Evolutionary conservation across 768 basidiomycete genomes (phyloP).

Genomic region (Neoboletus brunneissimus): DNA sequence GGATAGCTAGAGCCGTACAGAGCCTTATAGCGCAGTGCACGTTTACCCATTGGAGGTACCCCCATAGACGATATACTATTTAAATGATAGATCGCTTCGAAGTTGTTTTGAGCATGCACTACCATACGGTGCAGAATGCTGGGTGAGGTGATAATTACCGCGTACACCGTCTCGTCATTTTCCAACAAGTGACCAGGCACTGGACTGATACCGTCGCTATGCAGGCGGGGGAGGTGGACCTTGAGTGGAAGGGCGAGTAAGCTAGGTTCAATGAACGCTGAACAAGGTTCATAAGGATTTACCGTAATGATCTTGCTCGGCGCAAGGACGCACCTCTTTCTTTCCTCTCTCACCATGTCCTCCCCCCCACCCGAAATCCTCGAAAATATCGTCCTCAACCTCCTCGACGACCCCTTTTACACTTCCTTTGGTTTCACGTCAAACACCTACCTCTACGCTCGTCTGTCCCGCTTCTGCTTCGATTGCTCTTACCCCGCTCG

Average conservation of each 20-base stretch:
- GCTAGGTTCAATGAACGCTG: neutral
- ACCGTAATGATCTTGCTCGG: slow-evolving; percentile 1
- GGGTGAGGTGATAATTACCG: neutral
- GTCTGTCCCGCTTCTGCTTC: slow-evolving; percentile 56
- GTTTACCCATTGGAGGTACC: neutral
- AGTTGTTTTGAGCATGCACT: neutral
- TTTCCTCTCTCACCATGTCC: slow-evolving; percentile 8
- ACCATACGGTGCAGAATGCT: no score
- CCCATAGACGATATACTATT: no score
- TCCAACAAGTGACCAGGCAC: neutral
- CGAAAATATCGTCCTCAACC: slow-evolving; percentile 48
- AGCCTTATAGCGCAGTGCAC: neutral
- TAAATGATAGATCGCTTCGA: neutral
- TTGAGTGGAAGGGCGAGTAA: neutral
- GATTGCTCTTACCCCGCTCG: slow-evolving; percentile 51
- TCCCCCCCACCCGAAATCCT: slow-evolving; percentile 44
- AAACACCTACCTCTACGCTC: slow-evolving; percentile 41
- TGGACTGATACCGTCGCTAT: neutral
- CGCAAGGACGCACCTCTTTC: no score
- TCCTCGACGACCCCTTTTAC: slow-evolving; percentile 35
- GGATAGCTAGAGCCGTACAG: neutral
- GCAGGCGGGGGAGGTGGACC: neutral
- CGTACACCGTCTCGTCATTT: neutral
- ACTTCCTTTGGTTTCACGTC: no score
- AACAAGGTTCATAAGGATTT: neutral